These are phyloP conservation scores for Magnusiomyces suaveolens DNA, from an alignment of 1,139 yeast genomes.

Conservation along the genomic window DNA sequence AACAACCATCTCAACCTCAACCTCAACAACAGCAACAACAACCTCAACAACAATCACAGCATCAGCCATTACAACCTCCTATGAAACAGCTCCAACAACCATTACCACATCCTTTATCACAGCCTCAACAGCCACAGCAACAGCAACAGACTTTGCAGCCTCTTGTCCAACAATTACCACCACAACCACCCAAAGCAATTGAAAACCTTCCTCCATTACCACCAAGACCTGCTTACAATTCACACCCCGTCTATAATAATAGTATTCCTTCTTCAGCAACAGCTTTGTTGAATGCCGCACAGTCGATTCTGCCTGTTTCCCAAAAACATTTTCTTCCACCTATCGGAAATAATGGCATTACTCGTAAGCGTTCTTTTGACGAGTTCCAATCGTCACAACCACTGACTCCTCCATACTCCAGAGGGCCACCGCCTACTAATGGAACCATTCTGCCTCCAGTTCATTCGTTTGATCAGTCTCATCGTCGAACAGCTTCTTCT, in stretches of 20 bases:
- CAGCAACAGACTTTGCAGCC: constrained; percentile 1
- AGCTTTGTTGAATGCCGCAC: constrained; percentile 2
- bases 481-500: background rate
- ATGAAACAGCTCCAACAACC: background rate
- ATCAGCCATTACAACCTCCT: background rate
- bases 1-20: constrained; percentile 5
- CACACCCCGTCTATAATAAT: background rate
- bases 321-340: background rate
- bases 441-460: background rate
- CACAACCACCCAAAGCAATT: background rate
- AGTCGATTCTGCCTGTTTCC: background rate
- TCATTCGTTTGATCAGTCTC: background rate
- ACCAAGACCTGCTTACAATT: background rate
- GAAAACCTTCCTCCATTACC: constrained; percentile 1
- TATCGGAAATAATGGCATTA: background rate
- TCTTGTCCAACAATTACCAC: background rate
- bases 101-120: background rate
- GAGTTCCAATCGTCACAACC: background rate
- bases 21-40: constrained; percentile 3
- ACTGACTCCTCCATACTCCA: background rate
- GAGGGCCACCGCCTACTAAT: background rate
- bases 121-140: background rate
- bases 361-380: background rate
- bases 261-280: constrained; percentile 3
- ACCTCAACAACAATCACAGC: background rate